Evolutionary conservation across 2,329 filamentous ascomycete species (phyloP).

Genomic region (Trichoderma lentiforme): DNA sequence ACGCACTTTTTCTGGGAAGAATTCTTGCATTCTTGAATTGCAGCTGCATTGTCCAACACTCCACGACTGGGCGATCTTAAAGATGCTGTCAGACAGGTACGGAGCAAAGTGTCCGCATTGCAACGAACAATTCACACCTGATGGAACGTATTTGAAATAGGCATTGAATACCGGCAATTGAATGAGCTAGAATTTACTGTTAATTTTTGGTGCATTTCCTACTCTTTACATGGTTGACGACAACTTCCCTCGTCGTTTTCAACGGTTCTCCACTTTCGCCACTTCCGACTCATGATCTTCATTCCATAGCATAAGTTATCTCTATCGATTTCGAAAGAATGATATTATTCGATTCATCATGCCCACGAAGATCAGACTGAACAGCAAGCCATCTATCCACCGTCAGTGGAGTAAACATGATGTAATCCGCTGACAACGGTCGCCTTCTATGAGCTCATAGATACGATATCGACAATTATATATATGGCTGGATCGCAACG

Average conservation of each 20-base stretch:
- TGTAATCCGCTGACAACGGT: not conserved
- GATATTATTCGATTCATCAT: not conserved
- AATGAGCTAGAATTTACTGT: not conserved
- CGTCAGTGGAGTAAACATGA: not conserved
- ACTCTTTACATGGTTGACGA: not conserved
- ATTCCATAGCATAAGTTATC: not conserved
- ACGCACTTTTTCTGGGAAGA: not conserved
- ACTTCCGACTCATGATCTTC: not conserved
- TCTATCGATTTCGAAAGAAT: not conserved
- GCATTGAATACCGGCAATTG: not conserved
- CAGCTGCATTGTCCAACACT: not conserved
- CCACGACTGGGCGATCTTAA: not conserved
- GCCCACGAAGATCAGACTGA: not conserved
- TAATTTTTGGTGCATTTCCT: not conserved
- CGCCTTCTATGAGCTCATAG: conserved; percentile 8
- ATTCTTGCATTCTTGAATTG: not conserved
- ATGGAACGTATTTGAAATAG: not conserved
- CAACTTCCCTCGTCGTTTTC: not conserved
- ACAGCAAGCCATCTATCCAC: not conserved
- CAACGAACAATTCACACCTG: not conserved
- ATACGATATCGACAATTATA: not conserved
- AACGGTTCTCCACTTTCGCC: not conserved
- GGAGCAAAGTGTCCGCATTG: not conserved
- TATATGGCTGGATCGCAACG: not conserved
- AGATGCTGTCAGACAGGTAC: accelerated